Evolutionary conservation across 2,329 filamentous ascomycete genomes (phyloP).

Genomic region (Dothideomycetidae sp.): DNA sequence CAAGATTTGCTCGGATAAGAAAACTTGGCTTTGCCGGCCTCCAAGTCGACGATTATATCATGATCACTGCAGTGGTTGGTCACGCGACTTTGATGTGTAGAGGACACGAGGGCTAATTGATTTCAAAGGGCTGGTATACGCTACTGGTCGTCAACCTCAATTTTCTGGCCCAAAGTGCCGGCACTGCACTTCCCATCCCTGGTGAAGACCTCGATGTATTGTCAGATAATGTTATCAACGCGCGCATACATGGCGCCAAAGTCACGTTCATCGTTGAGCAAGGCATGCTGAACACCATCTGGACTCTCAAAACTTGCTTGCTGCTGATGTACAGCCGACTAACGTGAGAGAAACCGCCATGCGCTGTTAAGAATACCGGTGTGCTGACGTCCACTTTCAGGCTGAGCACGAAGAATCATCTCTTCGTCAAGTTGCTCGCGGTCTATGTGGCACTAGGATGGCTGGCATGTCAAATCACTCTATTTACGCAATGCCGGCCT

Average conservation of each 20-base stretch:
- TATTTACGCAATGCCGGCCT: slow-evolving; percentile 40
- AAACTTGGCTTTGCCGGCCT: slow-evolving; percentile 26
- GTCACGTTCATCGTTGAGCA: slow-evolving; percentile 33
- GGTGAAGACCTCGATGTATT: slow-evolving; percentile 17
- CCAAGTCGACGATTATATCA: slow-evolving; percentile 43
- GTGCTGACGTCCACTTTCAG: not conserved
- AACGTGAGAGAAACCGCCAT: slow-evolving; percentile 9
- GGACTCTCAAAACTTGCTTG: slow-evolving; percentile 43
- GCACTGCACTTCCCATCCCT: slow-evolving; percentile 28
- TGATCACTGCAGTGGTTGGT: slow-evolving; percentile 29
- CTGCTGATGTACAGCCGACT: slow-evolving; percentile 41
- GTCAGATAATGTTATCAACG: slow-evolving; percentile 24
- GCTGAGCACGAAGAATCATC: slow-evolving; percentile 21
- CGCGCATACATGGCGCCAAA: slow-evolving; percentile 29
- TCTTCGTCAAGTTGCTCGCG: slow-evolving; percentile 36
- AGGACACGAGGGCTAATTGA: too few species aligned
- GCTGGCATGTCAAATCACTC: slow-evolving; percentile 40
- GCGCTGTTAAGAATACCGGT: too few species aligned
- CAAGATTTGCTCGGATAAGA: slow-evolving; percentile 9
- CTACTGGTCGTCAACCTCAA: slow-evolving; percentile 29
- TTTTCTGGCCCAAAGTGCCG: slow-evolving; percentile 27
- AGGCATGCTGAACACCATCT: slow-evolving; percentile 44
- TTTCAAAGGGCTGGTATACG: slow-evolving; percentile 27
- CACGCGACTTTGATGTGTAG: too few species aligned
- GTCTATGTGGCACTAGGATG: slow-evolving; percentile 36